These are phyloP conservation scores for Cordyceps cateniannulata DNA, from an alignment of 2,329 filamentous ascomycete species.

Conservation along the genomic window DNA sequence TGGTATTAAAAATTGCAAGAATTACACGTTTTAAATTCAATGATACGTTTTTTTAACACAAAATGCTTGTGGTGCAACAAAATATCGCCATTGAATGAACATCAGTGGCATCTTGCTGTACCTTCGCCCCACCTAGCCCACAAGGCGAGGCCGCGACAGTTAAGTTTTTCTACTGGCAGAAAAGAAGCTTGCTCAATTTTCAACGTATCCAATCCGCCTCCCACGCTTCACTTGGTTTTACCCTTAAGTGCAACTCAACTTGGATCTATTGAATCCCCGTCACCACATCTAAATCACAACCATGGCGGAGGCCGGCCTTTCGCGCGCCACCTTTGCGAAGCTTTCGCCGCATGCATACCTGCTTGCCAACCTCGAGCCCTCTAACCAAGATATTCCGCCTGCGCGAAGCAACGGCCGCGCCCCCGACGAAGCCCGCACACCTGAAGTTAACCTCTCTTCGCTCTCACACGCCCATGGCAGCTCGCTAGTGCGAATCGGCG, in stretches of 20 bases:
- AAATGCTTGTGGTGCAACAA: too few relatives aligned
- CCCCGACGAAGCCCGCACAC: slow-evolving; percentile 60
- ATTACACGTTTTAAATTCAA: too few relatives aligned
- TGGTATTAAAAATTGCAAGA: too few relatives aligned
- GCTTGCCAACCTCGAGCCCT: slow-evolving; percentile 74
- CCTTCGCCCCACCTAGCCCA: background rate
- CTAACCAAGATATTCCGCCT: slow-evolving; percentile 39
- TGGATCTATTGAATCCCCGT: background rate
- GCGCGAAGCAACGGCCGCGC: slow-evolving; percentile 76
- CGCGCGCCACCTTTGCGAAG: slow-evolving; percentile 73
- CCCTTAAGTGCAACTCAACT: background rate
- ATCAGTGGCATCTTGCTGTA: background rate
- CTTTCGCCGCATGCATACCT: slow-evolving; percentile 86
- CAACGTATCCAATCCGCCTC: background rate
- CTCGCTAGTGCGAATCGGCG: slow-evolving; percentile 78
- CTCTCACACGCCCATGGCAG: slow-evolving; percentile 87
- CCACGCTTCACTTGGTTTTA: background rate
- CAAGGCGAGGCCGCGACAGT: background rate
- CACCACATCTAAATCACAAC: slow-evolving; percentile 15
- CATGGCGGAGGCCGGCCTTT: slow-evolving; percentile 34
- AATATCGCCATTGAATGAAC: background rate
- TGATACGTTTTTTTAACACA: too few relatives aligned
- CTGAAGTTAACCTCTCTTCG: slow-evolving; percentile 75
- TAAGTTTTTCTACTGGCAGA: background rate
- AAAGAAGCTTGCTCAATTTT: background rate